Conservation (phyloP, 2,329 filamentous ascomycete species). For the Thielaviopsis populi region DNA sequence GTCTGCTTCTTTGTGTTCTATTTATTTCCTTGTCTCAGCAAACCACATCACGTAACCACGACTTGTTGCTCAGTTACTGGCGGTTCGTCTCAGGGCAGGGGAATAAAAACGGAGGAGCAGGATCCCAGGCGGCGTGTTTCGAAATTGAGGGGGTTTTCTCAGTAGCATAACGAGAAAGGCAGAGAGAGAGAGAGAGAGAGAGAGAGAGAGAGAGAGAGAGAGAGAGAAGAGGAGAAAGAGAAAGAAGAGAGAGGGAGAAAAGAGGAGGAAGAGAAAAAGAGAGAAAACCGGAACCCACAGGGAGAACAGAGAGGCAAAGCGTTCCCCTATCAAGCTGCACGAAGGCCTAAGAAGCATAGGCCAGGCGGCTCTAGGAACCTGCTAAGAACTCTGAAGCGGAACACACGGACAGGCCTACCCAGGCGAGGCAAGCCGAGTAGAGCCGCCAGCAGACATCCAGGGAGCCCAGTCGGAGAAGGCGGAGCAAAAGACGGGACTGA, state of each 20-base stretch:
- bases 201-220: background rate
- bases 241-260: background rate
- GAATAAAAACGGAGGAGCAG: background rate
- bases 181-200: background rate
- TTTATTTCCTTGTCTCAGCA: slow-evolving; percentile 4
- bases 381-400: background rate
- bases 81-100: background rate
- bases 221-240: background rate
- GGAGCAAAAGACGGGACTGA: background rate
- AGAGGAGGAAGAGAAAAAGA: background rate
- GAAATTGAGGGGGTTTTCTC: background rate
- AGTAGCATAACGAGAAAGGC: background rate
- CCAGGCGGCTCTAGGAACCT: background rate
- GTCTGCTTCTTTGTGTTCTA: background rate
- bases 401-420: background rate
- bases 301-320: background rate
- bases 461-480: background rate
- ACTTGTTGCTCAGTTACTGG: background rate
- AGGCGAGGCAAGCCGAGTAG: background rate
- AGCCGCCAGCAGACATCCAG: background rate
- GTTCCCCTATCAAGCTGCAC: background rate
- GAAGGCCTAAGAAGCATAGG: background rate
- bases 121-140: slow-evolving; percentile 1
- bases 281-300: background rate
- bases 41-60: background rate